Percentiles rank a stretch among this genome's conserved stretches.
Evolutionary conservation across 2,329 filamentous ascomycete genomes (phyloP).

Genomic region (Botryosphaeria agaves): DNA sequence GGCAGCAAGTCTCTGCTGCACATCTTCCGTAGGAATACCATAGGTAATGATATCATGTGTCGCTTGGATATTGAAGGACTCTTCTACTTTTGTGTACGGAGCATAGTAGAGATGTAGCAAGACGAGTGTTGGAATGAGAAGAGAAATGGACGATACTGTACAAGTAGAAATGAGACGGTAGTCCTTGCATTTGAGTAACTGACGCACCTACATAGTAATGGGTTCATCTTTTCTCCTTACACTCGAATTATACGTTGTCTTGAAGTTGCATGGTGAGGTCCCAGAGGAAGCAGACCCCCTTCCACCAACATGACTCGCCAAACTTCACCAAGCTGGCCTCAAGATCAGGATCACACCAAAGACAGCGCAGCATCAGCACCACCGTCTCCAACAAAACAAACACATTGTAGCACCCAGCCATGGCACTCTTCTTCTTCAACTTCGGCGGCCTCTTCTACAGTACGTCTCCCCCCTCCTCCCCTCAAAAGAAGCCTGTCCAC

Average conservation of each 20-base stretch:
- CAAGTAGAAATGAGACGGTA: neutral
- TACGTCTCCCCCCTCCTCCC: slow-evolving; percentile 15
- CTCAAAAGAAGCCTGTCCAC: slow-evolving; percentile 6
- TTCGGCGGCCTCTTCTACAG: slow-evolving; percentile 59
- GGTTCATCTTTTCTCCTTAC: no score
- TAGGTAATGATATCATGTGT: slow-evolving; percentile 76
- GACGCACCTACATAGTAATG: no score
- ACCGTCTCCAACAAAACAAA: no score
- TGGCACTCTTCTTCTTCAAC: slow-evolving; percentile 41
- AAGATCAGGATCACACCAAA: no score
- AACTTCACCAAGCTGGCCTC: no score
- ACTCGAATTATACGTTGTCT: no score
- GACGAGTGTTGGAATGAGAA: slow-evolving; percentile 39
- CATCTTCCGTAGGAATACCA: slow-evolving; percentile 47
- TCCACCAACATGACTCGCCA: no score
- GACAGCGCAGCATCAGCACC: no score
- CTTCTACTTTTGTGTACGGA: slow-evolving; percentile 94
- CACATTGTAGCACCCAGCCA: no score
- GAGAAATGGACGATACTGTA: slow-evolving; percentile 6
- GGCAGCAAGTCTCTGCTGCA: slow-evolving; percentile 34
- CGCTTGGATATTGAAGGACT: slow-evolving; percentile 95
- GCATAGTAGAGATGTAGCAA: slow-evolving; percentile 26
- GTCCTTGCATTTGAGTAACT: no score
- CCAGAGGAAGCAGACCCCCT: no score
- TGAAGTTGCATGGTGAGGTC: no score